Conservation (phyloP, 2,329 filamentous ascomycete species). For the Madurella fahalii region DNA sequence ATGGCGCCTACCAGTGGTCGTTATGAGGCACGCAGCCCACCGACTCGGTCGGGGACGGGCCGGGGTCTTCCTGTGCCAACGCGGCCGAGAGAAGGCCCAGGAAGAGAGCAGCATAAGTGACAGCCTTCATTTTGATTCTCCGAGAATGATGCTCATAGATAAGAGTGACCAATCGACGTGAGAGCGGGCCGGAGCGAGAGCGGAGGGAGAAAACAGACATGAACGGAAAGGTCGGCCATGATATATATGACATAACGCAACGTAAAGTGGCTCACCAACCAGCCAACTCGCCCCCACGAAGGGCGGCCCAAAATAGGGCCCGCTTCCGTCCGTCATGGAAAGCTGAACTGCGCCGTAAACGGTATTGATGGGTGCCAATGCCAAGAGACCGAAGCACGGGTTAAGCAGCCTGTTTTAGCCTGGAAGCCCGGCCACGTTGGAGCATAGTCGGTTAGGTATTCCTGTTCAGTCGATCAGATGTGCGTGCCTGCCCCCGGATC, state of each 20-base stretch:
- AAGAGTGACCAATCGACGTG: background rate
- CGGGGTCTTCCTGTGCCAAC: constrained; percentile 15
- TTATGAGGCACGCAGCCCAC: constrained; percentile 35
- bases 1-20: constrained; percentile 35
- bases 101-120: constrained; percentile 16
- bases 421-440: background rate
- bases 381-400: background rate
- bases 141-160: background rate
- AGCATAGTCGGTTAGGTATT: too few species aligned
- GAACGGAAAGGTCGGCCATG: background rate
- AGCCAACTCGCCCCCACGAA: too few species aligned
- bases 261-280: too few species aligned
- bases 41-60: constrained; percentile 27
- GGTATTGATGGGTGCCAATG: background rate
- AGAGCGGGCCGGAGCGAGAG: background rate
- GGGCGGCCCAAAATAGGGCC: too few species aligned
- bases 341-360: background rate
- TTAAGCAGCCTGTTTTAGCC: background rate
- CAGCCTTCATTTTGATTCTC: constrained; percentile 17
- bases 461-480: too few species aligned
- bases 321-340: too few species aligned
- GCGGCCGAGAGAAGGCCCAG: constrained; percentile 17
- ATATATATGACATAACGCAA: background rate
- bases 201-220: background rate
- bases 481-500: too few species aligned